Evolutionary conservation across 192 early-diverging fungal genomes (phyloP), one percentile per base, ranked within the genome.

Genomic region (Globomyces pollinis-pini): DNA sequence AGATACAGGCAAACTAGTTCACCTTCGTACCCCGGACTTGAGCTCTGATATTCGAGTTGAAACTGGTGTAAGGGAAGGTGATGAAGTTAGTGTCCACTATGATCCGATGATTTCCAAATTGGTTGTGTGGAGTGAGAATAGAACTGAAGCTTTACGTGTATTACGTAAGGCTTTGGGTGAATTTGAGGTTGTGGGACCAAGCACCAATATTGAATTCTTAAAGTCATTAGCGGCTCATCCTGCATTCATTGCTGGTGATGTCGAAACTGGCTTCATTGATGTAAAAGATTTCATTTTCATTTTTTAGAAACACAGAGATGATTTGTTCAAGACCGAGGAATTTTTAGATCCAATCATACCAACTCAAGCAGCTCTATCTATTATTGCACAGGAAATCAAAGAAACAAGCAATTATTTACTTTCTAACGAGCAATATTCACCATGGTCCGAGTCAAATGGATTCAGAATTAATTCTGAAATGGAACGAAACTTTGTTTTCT

Each of bases 201-300:
- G 87, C 65, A 98, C 94, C 23, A 98, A 98, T 73, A 90, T 98
- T 57, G 84, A 84, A 32, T 98, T 98, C 66, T 78, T 98, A 44
- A 81, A 86, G 61, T 74, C 73, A 2, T 78, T 98, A 21, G 81
- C 84, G 0, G 57, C 78, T 12, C 88, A 91, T 66, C 86, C 87
- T 2, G 84, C 83, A 16, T 98, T 98, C 63, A 79, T 89, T 57
- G 72, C 76, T 33, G 94, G 84, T 35, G 84, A 93, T 51, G 88
- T 98, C 11, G 92, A 95, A 65, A 98, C 94, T 21, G 92, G 91
- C 0, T 98, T 91, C 65, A 98, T 98, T n/a, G n/a, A n/a, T n/a
- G n/a, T n/a, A n/a, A n/a, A n/a, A n/a, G n/a, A n/a, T n/a, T n/a
- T n/a, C n/a, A n/a, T n/a, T n/a, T n/a, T n/a, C n/a, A n/a, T n/a